Evolutionary conservation across 108 stramenopile genomes (phyloP).

Genomic region (Mediolabrus comicus): DNA sequence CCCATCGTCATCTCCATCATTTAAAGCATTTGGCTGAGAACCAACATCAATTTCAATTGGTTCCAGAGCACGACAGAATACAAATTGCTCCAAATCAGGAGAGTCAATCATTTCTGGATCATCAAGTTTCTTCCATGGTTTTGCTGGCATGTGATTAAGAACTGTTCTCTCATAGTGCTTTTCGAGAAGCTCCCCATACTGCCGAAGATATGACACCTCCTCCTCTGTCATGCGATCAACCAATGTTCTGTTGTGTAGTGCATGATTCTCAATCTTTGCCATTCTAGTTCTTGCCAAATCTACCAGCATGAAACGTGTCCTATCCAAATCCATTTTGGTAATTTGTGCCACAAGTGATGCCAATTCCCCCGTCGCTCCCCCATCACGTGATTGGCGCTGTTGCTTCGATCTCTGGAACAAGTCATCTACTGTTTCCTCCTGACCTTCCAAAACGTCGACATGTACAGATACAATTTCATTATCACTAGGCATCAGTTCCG

Average conservation of each 20-base stretch:
- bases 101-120: constrained; percentile 71
- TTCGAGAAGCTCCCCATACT: constrained; percentile 67
- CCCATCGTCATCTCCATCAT: constrained; percentile 25
- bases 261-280: constrained; percentile 74
- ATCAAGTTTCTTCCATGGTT: constrained; percentile 71
- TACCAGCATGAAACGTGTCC: constrained; percentile 65
- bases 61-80: constrained; percentile 59
- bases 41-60: constrained; percentile 46
- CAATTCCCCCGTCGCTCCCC: constrained; percentile 40
- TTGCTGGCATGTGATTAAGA: constrained; percentile 60
- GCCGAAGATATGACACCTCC: constrained; percentile 53
- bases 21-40: constrained; percentile 18
- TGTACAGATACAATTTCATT: constrained; percentile 47
- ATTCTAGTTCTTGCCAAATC: constrained; percentile 68
- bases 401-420: constrained; percentile 24
- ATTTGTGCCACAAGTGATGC: constrained; percentile 60
- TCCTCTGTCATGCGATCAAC: constrained; percentile 71
- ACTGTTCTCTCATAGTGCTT: constrained; percentile 63
- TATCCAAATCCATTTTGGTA: constrained; percentile 67
- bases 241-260: constrained; percentile 59
- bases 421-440: constrained; percentile 63
- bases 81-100: constrained; percentile 65
- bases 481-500: constrained; percentile 66
- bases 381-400: constrained; percentile 13
- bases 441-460: constrained; percentile 48